Evolutionary conservation across 306 rosid genomes (phyloP), one percentile per base, ranked within the genome.

Genomic region (Castanopsis chinensis): DNA sequence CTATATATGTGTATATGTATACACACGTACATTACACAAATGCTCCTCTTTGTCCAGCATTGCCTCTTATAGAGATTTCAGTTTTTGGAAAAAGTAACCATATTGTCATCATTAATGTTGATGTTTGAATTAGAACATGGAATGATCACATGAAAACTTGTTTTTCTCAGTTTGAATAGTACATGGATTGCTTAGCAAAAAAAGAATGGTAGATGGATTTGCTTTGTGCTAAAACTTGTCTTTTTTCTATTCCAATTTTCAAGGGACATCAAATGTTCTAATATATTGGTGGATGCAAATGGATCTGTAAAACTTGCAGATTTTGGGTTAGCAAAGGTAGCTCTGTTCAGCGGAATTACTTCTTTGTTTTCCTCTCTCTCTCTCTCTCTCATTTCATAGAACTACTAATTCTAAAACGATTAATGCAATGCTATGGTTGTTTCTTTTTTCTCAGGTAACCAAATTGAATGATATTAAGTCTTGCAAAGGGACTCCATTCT

Each of bases 311-410:
- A 87, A 83, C 90, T 87, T 55, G 88, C 90, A 68, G 90, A 87
- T 79, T 87, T 87, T 84, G 90, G 90, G 54, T 81, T 88, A 83
- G 92, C 92, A 45, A 88, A 86, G 92, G 92, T 88, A 84, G 20
- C 55, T 71, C 55, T 78, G 33, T 67, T 59, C 37, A 49, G n/a
- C 55, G 33, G 75, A 67, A 78, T 41, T 71, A 72, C 41, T 51
- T 30, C 23, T 25, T 25, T 19, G 8, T 55, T 2, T 13, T 4
- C 21, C 51, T 21, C 35, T 6, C 71, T 78, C 70, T 78, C 28
- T 21, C 20, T 6, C 71, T 78, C 17, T 72, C 21, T 51, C 20
- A n/a, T 23, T 70, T 12, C 41, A 51, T 55, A 60, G 54, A 52
- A 54, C 63, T 27, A 77, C 10, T 15, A 58, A 70, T 72, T 78